A percentile compares a stretch with the other conserved stretches of the same genome.
Conservation (phyloP, 2,329 filamentous ascomycete genomes). For the Tolypocladium ophioglossoides region DNA sequence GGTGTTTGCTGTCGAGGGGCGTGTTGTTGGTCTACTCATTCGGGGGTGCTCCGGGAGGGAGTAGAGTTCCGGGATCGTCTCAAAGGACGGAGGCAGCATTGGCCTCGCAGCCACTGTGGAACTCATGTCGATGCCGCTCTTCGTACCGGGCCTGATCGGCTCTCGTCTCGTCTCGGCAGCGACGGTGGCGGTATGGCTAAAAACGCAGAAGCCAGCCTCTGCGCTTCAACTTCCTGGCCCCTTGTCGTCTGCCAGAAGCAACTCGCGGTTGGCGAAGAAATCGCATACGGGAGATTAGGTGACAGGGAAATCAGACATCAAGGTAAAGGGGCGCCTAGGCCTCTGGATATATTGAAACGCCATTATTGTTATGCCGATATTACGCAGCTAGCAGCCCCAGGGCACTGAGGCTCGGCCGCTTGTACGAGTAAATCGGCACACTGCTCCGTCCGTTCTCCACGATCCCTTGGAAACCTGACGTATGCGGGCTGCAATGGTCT, state of each 20-base stretch:
- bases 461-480: conserved; percentile 3
- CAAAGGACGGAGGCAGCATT: conserved; percentile 5
- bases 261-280: neutral
- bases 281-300: neutral
- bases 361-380: neutral
- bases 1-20: conserved; percentile 7
- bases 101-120: conserved; percentile 6
- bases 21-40: conserved; percentile 1
- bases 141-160: neutral
- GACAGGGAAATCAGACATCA: neutral
- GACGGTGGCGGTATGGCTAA: neutral
- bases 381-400: neutral
- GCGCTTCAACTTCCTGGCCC: neutral
- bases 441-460: neutral
- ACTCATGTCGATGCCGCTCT: conserved; percentile 8
- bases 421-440: neutral
- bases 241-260: neutral
- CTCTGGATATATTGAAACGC: neutral
- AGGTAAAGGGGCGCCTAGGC: neutral
- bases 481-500: conserved; percentile 1
- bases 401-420: neutral
- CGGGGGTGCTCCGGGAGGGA: conserved; percentile 2
- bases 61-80: conserved; percentile 7
- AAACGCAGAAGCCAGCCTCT: neutral
- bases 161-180: neutral